These are phyloP conservation scores for Vaccinium vitisidaea DNA, from an alignment of 148 eudicot species.

Conservation along the genomic window DNA sequence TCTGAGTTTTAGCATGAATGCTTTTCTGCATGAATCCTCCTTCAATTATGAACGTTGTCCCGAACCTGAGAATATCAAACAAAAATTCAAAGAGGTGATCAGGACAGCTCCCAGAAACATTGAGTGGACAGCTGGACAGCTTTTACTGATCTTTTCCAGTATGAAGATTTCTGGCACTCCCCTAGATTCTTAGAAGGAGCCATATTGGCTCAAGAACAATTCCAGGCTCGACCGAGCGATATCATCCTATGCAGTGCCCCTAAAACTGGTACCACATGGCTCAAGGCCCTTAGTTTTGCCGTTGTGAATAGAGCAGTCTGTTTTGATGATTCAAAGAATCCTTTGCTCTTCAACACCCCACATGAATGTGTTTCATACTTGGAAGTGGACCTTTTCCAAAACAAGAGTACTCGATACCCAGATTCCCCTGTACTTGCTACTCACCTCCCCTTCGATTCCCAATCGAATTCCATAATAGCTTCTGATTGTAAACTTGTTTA, in stretches of 20 bases:
- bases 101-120: constrained; percentile 14
- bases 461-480: not conserved
- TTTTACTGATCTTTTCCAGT: constrained; percentile 21
- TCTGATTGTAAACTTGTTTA: constrained; percentile 22
- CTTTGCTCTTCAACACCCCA: constrained; percentile 9
- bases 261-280: constrained; percentile 24
- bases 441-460: not conserved
- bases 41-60: not conserved
- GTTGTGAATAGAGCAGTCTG: constrained; percentile 7
- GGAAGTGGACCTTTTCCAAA: constrained; percentile 18
- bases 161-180: constrained; percentile 22
- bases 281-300: constrained; percentile 18
- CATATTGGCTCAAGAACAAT: constrained; percentile 17
- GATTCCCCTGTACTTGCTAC: constrained; percentile 2
- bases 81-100: constrained; percentile 18
- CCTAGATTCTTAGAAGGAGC: constrained; percentile 16
- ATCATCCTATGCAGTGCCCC: constrained; percentile 21
- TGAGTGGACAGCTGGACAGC: constrained; percentile 21
- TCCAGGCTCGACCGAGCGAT: constrained; percentile 7
- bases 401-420: not conserved
- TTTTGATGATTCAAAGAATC: constrained; percentile 7
- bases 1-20: not conserved
- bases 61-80: constrained; percentile 1
- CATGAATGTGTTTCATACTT: constrained; percentile 20
- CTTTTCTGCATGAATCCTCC: constrained; percentile 10